Base-by-base conservation (phyloP, 176 grass and related monocot genomes). In the Eleusine coracana region DNA sequence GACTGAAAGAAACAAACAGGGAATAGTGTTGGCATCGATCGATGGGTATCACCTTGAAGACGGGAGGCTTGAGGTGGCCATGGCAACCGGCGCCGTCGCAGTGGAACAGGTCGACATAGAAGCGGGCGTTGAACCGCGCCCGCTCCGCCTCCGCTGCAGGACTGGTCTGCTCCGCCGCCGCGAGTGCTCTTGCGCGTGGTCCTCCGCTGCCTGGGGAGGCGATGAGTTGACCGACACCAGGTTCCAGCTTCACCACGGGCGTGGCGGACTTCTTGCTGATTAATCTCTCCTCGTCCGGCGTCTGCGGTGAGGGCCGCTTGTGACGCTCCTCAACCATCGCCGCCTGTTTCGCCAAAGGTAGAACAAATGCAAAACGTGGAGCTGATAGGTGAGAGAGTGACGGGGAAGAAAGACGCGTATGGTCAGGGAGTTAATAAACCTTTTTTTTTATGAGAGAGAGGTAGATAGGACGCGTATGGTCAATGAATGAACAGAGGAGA, bases 1-100 rank as follows among this genome's bases (percentile, higher is more conserved):
- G 31, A 34, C 31, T 2, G 2, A 34, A 34, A 34, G 31, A 34
- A 34, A 34, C 2, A 34, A 34, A 34, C 2, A 34, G 31, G 31
- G 31, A 34, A 34, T 34, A 34, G 2, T 34, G 31, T 34, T 34
- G 31, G 31, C 31, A 34, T 34, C 31, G 31, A 34, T 34, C 31
- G 31, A n/a, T n/a, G n/a, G n/a, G 29, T 12, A 11, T 65, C 25
- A 78, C 76, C 76, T 49, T 78, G 76, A 49, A 31, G 4, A 50
- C 18, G 60, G 60, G 76, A 12, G 76, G 76, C 76, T 49, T 49
- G 76, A 78, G 76, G 76, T 23, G 60, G 42, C 59, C 31, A 25
- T 36, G 2, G 76, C 76, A 78, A 0, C 46, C 76, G 41, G 59
- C 60, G 41, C 65, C 76, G 41, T 61, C 76, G 76, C 76, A 78